Evolutionary conservation across 768 basidiomycete species (phyloP).

Genomic region (Chiua virens): DNA sequence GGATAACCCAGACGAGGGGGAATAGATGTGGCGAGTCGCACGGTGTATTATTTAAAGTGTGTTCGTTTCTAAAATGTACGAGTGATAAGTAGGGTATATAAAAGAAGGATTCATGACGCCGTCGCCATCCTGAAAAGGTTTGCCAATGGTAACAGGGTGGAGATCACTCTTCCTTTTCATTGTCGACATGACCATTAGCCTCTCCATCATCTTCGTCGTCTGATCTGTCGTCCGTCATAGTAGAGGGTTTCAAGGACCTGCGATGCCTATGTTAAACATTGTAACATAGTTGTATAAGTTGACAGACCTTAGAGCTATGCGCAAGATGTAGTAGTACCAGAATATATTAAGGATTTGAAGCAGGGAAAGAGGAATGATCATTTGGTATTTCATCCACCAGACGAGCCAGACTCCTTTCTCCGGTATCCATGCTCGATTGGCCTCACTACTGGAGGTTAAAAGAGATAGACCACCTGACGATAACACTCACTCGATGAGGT

Average conservation of each 20-base stretch:
- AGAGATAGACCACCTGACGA: background rate
- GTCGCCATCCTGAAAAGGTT: slow-evolving; percentile 2
- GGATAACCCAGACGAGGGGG: slow-evolving; percentile 1
- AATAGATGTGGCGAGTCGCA: background rate
- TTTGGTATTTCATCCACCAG: slow-evolving; percentile 80
- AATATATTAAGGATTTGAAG: slow-evolving; percentile 87
- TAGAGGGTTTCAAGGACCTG: slow-evolving; percentile 52
- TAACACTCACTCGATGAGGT: slow-evolving; percentile 68
- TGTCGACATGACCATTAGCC: slow-evolving; percentile 27
- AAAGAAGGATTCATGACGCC: slow-evolving; percentile 1
- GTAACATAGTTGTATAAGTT: background rate
- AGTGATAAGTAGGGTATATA: slow-evolving; percentile 8
- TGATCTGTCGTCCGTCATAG: slow-evolving; percentile 71
- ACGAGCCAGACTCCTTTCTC: slow-evolving; percentile 66
- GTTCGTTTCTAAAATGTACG: slow-evolving; percentile 5
- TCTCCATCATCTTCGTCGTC: slow-evolving; percentile 67
- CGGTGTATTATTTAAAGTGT: background rate
- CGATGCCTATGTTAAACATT: slow-evolving; percentile 5
- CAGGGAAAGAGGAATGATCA: slow-evolving; percentile 70
- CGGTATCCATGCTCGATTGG: slow-evolving; percentile 56
- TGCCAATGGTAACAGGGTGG: background rate
- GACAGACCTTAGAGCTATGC: slow-evolving; percentile 71
- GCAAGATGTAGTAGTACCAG: slow-evolving; percentile 87
- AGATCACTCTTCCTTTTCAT: slow-evolving; percentile 33
- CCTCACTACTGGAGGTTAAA: slow-evolving; percentile 41